Evolutionary conservation across 768 basidiomycete species (phyloP).

Genomic region (Mycena epipterygia): DNA sequence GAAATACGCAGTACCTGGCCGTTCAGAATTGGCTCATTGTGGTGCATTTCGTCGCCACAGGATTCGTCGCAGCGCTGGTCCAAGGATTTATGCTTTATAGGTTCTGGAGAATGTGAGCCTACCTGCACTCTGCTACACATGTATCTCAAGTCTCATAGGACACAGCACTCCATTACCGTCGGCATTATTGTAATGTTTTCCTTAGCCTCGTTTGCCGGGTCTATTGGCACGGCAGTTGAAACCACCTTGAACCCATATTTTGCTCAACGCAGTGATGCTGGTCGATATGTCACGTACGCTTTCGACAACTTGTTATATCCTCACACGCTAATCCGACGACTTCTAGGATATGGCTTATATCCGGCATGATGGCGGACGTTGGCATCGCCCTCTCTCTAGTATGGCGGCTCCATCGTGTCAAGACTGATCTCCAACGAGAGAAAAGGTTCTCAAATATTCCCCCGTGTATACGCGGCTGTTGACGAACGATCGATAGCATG

Average conservation of each 20-base stretch:
- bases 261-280: slow-evolving; percentile 1
- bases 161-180: slow-evolving; percentile 15
- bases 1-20: not conserved
- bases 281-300: not conserved
- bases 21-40: slow-evolving; percentile 15
- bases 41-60: slow-evolving; percentile 9
- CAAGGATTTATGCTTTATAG: slow-evolving; percentile 20
- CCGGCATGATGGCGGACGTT: slow-evolving; percentile 13
- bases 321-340: not conserved
- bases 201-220: slow-evolving; percentile 9
- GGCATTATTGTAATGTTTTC: slow-evolving; percentile 8
- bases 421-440: slow-evolving; percentile 1
- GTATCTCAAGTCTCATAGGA: not conserved
- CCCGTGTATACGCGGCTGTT: no score
- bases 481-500: not conserved
- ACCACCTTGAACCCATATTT: slow-evolving; percentile 5
- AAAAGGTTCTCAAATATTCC: not conserved
- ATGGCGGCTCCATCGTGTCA: slow-evolving; percentile 16
- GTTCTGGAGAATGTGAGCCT: slow-evolving; percentile 12
- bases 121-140: not conserved
- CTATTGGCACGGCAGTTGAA: slow-evolving; percentile 15
- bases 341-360: slow-evolving; percentile 14
- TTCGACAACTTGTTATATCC: not conserved
- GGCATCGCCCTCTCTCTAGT: slow-evolving; percentile 8
- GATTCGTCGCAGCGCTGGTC: slow-evolving; percentile 3